Percentiles rank a stretch among this genome's conserved stretches.
Evolutionary conservation across 1,139 yeast genomes (phyloP).

Genomic region (Nakaseomyces delphensis): DNA sequence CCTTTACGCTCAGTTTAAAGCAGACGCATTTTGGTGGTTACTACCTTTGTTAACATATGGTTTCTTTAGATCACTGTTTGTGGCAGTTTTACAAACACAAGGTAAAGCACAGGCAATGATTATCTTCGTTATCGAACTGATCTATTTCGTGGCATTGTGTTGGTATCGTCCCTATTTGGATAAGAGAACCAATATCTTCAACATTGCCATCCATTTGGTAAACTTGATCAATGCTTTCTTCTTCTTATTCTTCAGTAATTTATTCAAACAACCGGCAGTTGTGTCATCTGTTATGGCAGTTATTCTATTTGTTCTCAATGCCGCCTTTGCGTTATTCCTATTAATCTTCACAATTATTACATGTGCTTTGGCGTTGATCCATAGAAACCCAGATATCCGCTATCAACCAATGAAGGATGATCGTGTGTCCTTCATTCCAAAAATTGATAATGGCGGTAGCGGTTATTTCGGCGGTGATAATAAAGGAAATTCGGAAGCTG

Average conservation of each 20-base stretch:
- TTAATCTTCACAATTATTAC: constrained; percentile 80
- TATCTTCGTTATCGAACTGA: constrained; percentile 64
- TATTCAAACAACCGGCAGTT: constrained; percentile 75
- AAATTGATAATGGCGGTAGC: constrained; percentile 29
- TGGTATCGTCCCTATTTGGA: constrained; percentile 86
- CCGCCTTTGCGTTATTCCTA: constrained; percentile 75
- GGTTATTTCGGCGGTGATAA: constrained; percentile 29
- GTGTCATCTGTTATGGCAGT: constrained; percentile 90
- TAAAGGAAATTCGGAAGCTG: constrained; percentile 52
- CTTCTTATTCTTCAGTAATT: constrained; percentile 78
- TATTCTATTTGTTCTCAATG: constrained; percentile 83
- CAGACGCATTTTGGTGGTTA: constrained; percentile 79
- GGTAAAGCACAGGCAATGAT: constrained; percentile 79
- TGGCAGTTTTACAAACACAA: constrained; percentile 71
- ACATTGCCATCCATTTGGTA: constrained; percentile 73
- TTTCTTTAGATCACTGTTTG: constrained; percentile 68
- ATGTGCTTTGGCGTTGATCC: constrained; percentile 71
- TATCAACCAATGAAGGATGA: constrained; percentile 97
- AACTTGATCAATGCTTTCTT: constrained; percentile 75
- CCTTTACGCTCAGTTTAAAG: constrained; percentile 82
- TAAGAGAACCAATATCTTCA: constrained; percentile 84
- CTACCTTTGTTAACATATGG: constrained; percentile 55
- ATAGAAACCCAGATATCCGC: constrained; percentile 89
- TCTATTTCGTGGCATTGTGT: constrained; percentile 55
- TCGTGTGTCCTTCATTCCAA: constrained; percentile 77